Percentiles rank a stretch among this genome's conserved stretches.
Conservation (phyloP, 2,329 filamentous ascomycete genomes). For the Fusarium nelsonii region DNA sequence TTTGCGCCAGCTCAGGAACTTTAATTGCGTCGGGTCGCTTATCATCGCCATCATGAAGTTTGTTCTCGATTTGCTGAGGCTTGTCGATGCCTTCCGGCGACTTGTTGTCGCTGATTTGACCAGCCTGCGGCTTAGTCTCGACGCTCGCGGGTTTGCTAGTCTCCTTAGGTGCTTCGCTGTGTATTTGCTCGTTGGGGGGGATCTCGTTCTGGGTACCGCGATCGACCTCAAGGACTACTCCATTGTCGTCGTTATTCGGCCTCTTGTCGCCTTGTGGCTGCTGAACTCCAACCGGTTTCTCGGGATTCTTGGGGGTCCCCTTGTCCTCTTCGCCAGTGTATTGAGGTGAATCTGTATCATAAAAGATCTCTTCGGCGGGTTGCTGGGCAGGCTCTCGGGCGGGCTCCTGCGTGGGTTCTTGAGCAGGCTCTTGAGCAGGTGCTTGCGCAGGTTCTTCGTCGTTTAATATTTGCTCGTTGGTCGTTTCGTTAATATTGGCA, state of each 20-base stretch:
- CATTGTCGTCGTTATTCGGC: conserved; percentile 1
- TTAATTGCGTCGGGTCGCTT: background rate
- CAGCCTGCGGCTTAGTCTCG: conserved; percentile 11
- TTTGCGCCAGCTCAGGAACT: conserved; percentile 11
- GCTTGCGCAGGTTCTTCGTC: conserved; percentile 19
- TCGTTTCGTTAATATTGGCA: conserved; percentile 53
- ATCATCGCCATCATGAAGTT: conserved; percentile 37
- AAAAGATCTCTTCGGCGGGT: conserved; percentile 17
- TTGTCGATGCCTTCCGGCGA: background rate
- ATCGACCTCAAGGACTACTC: conserved; percentile 15
- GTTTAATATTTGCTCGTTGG: conserved; percentile 25
- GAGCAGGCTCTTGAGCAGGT: background rate
- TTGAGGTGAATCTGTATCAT: conserved; percentile 18
- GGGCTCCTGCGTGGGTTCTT: too few species aligned
- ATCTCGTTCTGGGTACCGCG: background rate
- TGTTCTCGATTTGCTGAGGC: conserved; percentile 4
- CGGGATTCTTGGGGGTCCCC: conserved; percentile 1
- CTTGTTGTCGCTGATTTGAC: background rate
- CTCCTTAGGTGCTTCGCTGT: conserved; percentile 3
- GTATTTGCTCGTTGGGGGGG: background rate
- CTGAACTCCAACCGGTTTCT: conserved; percentile 6
- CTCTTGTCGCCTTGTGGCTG: conserved; percentile 5
- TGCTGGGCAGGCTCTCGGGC: background rate
- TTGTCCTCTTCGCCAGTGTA: conserved; percentile 27
- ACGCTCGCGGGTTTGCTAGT: background rate